Evolutionary conservation across 73 alveolate genomes (phyloP).

Genomic region (Tetrahymena thermophila): DNA sequence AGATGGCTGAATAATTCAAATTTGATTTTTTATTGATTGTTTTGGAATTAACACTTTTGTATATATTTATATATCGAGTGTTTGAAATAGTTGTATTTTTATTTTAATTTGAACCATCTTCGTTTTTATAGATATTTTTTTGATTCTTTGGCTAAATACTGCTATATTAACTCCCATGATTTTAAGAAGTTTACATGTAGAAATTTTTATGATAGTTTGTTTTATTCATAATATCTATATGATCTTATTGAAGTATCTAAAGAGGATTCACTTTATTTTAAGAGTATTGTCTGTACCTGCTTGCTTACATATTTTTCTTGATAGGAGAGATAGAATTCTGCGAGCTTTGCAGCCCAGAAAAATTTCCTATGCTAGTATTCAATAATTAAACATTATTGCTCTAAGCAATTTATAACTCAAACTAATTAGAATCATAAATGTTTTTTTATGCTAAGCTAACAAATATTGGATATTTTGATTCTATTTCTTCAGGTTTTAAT

Average conservation of each 20-base stretch:
- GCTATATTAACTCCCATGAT: neutral
- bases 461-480: neutral
- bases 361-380: neutral
- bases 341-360: neutral
- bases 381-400: neutral
- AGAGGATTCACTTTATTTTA: neutral
- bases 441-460: neutral
- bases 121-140: neutral
- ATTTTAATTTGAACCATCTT: neutral
- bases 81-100: neutral
- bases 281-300: neutral
- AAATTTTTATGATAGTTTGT: neutral
- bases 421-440: neutral
- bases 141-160: neutral
- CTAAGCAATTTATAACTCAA: neutral
- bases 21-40: neutral
- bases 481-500: neutral
- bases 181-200: neutral
- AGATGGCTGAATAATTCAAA: neutral
- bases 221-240: neutral
- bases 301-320: neutral
- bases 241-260: neutral
- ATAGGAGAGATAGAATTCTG: neutral
- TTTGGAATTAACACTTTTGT: neutral
- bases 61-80: neutral